Percentiles rank a stretch among this genome's conserved stretches.
Conservation (phyloP, 2,329 filamentous ascomycete genomes). For the Nemania sp. region DNA sequence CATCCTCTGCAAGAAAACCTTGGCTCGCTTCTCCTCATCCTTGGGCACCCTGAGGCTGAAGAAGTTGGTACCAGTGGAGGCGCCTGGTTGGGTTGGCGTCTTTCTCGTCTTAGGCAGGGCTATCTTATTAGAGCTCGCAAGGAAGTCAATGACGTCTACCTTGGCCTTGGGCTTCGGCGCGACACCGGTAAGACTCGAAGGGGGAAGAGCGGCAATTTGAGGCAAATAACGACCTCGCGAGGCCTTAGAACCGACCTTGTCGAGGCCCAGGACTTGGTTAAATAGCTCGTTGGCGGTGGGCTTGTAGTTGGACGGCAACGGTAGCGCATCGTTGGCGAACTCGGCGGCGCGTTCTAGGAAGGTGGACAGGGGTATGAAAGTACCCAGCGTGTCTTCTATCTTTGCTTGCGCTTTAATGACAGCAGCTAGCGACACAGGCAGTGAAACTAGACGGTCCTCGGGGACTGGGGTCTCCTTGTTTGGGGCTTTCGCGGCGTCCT, state of each 20-base stretch:
- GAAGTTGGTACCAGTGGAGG: slow-evolving; percentile 68
- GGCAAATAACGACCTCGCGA: slow-evolving; percentile 71
- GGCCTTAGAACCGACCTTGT: slow-evolving; percentile 53
- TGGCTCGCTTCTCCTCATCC: slow-evolving; percentile 80
- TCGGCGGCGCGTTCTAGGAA: slow-evolving; percentile 86
- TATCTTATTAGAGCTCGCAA: slow-evolving; percentile 54
- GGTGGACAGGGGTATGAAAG: slow-evolving; percentile 80
- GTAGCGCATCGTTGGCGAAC: slow-evolving; percentile 85
- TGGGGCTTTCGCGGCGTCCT: slow-evolving; percentile 42
- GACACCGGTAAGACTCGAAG: slow-evolving; percentile 45
- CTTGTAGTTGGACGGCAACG: slow-evolving; percentile 64
- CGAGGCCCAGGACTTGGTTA: slow-evolving; percentile 80
- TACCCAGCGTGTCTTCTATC: slow-evolving; percentile 75
- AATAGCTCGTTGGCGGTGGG: slow-evolving; percentile 84
- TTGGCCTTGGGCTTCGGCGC: slow-evolving; percentile 51
- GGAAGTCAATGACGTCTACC: slow-evolving; percentile 81
- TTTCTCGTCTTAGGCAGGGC: slow-evolving; percentile 38
- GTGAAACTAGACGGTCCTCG: slow-evolving; percentile 62
- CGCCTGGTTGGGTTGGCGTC: slow-evolving; percentile 48
- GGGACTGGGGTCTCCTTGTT: slow-evolving; percentile 49
- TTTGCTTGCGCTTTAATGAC: slow-evolving; percentile 82
- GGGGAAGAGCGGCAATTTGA: slow-evolving; percentile 66
- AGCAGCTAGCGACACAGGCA: slow-evolving; percentile 78
- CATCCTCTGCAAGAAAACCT: slow-evolving; percentile 81
- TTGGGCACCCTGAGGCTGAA: slow-evolving; percentile 81